Evolutionary conservation across 2,329 filamentous ascomycete species (phyloP).

Genomic region (Alternaria novae-zelandiae): DNA sequence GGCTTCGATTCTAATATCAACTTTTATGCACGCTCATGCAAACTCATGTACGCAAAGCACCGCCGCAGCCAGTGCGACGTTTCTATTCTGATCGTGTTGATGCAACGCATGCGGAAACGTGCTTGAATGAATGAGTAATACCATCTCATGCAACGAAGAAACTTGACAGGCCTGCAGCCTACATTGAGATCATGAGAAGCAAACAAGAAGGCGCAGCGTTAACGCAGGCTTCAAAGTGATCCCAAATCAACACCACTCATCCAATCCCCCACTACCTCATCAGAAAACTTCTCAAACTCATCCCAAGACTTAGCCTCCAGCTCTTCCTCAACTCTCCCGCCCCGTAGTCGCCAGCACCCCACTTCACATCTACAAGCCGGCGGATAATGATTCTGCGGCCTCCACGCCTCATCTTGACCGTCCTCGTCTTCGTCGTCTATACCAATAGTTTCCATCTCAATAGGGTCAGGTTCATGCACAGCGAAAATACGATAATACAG

Average conservation of each 20-base stretch:
- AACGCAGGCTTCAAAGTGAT: neutral
- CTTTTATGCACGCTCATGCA: neutral
- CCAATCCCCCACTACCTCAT: neutral
- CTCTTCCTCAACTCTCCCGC: neutral
- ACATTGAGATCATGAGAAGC: fast-evolving
- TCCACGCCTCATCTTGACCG: neutral
- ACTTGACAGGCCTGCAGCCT: fast-evolving
- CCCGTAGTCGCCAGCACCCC: neutral
- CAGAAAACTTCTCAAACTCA: neutral
- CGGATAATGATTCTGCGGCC: neutral
- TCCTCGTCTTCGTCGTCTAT: neutral
- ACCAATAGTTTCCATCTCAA: neutral
- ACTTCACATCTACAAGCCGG: neutral
- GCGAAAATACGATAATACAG: neutral
- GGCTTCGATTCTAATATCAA: too few species aligned
- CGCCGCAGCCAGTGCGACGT: neutral
- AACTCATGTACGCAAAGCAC: fast-evolving
- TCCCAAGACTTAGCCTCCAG: neutral
- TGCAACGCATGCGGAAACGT: too few species aligned
- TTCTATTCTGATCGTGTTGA: too few species aligned
- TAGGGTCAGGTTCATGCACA: neutral
- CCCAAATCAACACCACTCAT: neutral
- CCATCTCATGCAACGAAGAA: neutral
- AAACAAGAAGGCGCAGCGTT: neutral
- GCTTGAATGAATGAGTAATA: too few species aligned